Evolutionary conservation across 2,329 filamentous ascomycete genomes (phyloP).

Genomic region (Hypoxylon sp.): DNA sequence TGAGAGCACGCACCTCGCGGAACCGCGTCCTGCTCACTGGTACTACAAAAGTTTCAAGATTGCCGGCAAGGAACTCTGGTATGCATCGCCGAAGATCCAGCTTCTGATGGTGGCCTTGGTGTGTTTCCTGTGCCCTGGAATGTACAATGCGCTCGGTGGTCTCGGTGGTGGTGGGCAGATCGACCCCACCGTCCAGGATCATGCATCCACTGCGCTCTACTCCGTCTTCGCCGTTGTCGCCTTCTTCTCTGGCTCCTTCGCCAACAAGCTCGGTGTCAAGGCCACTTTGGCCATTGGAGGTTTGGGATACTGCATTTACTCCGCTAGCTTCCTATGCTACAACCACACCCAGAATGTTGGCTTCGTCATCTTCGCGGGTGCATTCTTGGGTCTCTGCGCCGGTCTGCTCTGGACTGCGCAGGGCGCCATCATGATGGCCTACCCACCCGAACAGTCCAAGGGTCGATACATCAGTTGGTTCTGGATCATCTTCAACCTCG

Average conservation of each 20-base stretch:
- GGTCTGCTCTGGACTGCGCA: constrained; percentile 86
- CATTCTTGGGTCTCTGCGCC: constrained; percentile 81
- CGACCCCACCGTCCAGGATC: constrained; percentile 68
- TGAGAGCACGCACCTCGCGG: constrained; percentile 20
- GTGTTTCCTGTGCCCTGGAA: constrained; percentile 78
- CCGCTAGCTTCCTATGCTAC: constrained; percentile 77
- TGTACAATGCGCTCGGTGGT: constrained; percentile 77
- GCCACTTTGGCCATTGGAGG: constrained; percentile 78
- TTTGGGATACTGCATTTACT: constrained; percentile 81
- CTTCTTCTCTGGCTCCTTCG: constrained; percentile 80
- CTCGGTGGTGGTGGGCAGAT: constrained; percentile 74
- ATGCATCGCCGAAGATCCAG: constrained; percentile 79
- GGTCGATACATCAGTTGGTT: constrained; percentile 91
- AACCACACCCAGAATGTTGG: constrained; percentile 75
- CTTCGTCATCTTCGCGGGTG: constrained; percentile 82
- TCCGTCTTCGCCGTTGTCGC: constrained; percentile 69
- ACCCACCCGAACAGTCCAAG: constrained; percentile 84
- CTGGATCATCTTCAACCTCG: constrained; percentile 95
- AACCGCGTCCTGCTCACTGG: constrained; percentile 66
- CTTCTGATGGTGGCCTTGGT: constrained; percentile 78
- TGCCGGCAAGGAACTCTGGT: constrained; percentile 70
- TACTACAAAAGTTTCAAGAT: constrained; percentile 74
- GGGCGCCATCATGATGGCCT: constrained; percentile 90
- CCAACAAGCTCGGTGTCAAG: constrained; percentile 80
- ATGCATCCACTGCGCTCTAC: constrained; percentile 66